Percentiles rank a stretch among this genome's conserved stretches.
Conservation (phyloP, 2,329 filamentous ascomycete genomes). For the Rhinocladiella similis region DNA sequence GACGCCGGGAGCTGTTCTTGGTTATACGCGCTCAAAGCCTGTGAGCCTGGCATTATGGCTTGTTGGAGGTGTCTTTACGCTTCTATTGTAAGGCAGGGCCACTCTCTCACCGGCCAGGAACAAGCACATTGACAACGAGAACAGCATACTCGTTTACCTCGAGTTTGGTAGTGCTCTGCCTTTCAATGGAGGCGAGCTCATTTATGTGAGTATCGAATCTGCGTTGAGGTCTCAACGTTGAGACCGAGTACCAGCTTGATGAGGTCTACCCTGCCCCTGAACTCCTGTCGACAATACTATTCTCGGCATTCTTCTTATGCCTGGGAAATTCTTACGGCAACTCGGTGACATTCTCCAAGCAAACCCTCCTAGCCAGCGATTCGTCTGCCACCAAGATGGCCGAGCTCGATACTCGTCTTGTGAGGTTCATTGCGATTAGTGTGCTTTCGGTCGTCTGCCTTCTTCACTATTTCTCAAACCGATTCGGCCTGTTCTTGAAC, state of each 20-base stretch:
- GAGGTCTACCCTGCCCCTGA: neutral
- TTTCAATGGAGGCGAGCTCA: neutral
- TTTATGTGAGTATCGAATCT: neutral
- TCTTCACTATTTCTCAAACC: neutral
- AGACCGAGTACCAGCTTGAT: neutral
- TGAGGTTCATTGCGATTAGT: neutral
- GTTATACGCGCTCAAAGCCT: neutral
- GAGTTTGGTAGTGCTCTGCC: neutral
- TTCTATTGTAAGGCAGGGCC: neutral
- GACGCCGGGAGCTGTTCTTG: neutral
- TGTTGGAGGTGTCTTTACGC: neutral
- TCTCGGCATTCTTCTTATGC: neutral
- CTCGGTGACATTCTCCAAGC: neutral
- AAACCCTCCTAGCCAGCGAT: neutral
- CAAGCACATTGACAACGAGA: neutral
- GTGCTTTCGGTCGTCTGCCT: neutral
- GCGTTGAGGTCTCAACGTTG: neutral
- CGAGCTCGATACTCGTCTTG: neutral
- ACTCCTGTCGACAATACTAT: neutral
- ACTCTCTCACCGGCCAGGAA: neutral
- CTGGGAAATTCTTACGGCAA: neutral
- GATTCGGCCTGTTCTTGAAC: neutral
- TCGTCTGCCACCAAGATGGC: neutral
- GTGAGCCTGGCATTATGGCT: neutral
- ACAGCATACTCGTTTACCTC: neutral